Evolutionary conservation across 1,139 yeast species (phyloP), one percentile per base, ranked within the genome.

Genomic region (Suhomyces bokatorum): DNA sequence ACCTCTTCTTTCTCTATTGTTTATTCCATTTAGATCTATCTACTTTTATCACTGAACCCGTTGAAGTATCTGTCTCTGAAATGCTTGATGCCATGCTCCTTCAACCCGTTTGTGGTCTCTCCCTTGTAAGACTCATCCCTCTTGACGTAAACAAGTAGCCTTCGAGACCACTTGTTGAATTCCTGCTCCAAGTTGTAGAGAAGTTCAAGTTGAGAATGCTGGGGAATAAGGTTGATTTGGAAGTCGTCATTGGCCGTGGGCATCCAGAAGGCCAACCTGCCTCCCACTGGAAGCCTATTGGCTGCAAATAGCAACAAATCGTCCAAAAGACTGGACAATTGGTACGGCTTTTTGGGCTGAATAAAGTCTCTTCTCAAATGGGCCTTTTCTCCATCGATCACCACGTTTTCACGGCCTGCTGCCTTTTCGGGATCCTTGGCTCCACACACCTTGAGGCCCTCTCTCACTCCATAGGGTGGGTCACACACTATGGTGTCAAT

Each of bases 401-500:
- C 70, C 3, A 85, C 73, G 41, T 80, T 69, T 58, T 87, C 95
- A 55, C 87, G 78, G 0, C 93, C 95, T 1, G 64, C 68, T 5
- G 78, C 78, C 52, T 70, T 71, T 40, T 67, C 73, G 17, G 75
- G 79, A 55, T 87, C 77, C 51, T 78, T 82, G 2, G 96, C 87
- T 2, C 99, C 99, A 47, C 95, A 80, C 0, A 91, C 97, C 59
- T 89, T 88, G 39, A 95, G 78, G 1, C 98, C 97, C 63, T 95
- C 99, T 56, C 99, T 76, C 1, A 93, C 95, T 2, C 99, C 99
- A 62, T 93, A 93, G 0, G 99, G 99, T 1, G 99, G 99, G 64
- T 93, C 99, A 60, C 97, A 91, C 2, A 93, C 80, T 12, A 93
- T 90, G 1, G 90, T 78, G 57, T 93, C 97, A 14, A 95, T 76